A percentile compares a stretch with the other conserved stretches of the same genome.
phyloP scores from a whole-genome alignment of 2,329 filamentous ascomycete genomes.

The Teratosphaeria nubilosa region DNA sequence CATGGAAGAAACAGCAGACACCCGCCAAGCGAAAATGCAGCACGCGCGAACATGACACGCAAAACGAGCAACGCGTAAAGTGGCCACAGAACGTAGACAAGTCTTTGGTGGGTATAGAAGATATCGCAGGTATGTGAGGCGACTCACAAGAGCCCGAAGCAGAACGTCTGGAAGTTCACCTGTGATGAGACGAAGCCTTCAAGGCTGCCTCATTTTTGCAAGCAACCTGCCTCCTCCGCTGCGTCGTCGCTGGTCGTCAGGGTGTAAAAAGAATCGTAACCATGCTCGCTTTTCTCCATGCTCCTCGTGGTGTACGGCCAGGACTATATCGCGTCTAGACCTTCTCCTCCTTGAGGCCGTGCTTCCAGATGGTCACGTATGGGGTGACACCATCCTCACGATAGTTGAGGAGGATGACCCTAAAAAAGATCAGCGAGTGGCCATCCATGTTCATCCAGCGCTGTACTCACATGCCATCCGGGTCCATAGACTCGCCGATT shows the following conservation, averaged over 20 bases:
- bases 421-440: slow-evolving; percentile 25
- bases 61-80: neutral
- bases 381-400: slow-evolving; percentile 91
- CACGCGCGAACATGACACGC: neutral
- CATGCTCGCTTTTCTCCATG: neutral
- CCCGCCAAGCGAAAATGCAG: neutral
- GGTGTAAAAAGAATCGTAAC: neutral
- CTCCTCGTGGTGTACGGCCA: neutral
- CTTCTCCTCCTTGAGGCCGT: slow-evolving; percentile 82
- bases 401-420: slow-evolving; percentile 91
- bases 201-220: neutral
- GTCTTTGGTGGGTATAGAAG: neutral
- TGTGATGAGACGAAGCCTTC: neutral
- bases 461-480: slow-evolving; percentile 72
- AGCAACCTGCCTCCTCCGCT: neutral
- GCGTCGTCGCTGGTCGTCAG: neutral
- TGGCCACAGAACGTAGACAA: neutral
- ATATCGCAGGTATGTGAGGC: neutral
- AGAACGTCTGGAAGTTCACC: neutral
- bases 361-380: slow-evolving; percentile 87
- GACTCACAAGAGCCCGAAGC: neutral
- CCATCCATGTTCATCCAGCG: neutral
- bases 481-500: slow-evolving; percentile 84
- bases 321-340: slow-evolving; percentile 50
- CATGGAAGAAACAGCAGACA: neutral